Percentiles rank a stretch among this genome's conserved stretches.
Evolutionary conservation across 164 flowering plant species (phyloP).

Genomic region (Stephania cephalantha): DNA sequence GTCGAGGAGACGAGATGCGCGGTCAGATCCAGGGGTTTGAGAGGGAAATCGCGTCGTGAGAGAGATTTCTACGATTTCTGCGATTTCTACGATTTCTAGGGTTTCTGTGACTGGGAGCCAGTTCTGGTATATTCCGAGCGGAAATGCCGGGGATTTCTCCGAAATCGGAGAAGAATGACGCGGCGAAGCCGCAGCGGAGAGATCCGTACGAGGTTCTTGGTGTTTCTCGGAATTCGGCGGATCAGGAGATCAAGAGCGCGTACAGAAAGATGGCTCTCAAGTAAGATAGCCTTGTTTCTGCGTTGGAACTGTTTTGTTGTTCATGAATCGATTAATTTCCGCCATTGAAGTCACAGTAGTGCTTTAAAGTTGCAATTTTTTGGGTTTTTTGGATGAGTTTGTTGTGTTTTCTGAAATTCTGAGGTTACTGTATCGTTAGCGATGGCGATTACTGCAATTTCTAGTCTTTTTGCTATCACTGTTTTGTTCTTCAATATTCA

Average conservation of each 20-base stretch:
- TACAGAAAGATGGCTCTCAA: conserved; percentile 89
- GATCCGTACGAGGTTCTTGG: conserved; percentile 92
- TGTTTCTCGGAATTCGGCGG: conserved; percentile 57
- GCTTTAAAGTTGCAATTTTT: neutral
- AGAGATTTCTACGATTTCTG: conserved; percentile 25
- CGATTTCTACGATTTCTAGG: conserved; percentile 24
- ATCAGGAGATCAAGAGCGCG: conserved; percentile 82
- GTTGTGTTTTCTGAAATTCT: neutral
- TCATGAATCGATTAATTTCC: neutral
- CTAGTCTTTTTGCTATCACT: neutral
- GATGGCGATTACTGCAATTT: neutral
- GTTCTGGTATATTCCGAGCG: neutral
- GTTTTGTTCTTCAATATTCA: neutral
- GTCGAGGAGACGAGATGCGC: conserved; percentile 1
- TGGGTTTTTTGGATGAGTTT: neutral
- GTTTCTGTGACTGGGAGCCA: neutral
- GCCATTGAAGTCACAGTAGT: neutral
- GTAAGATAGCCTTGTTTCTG: conserved; percentile 31
- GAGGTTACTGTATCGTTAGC: neutral
- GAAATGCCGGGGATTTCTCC: conserved; percentile 50
- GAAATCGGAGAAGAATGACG: conserved; percentile 47
- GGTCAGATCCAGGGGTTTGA: conserved; percentile 7
- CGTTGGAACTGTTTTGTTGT: neutral
- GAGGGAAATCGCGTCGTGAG: neutral
- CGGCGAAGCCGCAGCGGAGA: conserved; percentile 40